Conservation (phyloP, 495 filamentous ascomycete genomes). For the Aspergillus bridgeri region DNA sequence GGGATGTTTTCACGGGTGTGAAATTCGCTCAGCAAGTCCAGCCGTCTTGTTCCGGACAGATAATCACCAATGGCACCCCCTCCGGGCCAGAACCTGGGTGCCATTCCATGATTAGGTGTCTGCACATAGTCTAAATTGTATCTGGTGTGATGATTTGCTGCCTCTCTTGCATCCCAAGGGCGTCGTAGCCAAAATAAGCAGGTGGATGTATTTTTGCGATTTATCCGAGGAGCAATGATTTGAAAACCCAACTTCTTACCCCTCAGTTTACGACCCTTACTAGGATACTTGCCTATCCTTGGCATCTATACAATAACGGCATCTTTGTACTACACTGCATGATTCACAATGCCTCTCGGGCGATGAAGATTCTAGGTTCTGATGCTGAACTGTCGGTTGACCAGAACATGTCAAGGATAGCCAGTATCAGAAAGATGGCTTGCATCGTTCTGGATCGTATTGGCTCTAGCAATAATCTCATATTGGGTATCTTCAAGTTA, state of each 20-base stretch:
- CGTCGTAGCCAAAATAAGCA: not conserved
- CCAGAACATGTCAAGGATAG: not conserved
- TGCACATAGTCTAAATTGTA: not conserved
- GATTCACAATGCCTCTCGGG: not conserved
- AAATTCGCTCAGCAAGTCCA: not conserved
- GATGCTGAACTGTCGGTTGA: not conserved
- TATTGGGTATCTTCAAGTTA: constrained; percentile 9
- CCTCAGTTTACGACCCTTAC: not conserved
- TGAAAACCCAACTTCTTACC: not conserved
- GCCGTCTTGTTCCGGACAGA: not conserved
- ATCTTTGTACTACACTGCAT: not conserved
- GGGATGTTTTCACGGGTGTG: not conserved
- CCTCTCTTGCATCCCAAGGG: not conserved
- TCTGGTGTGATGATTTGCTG: not conserved
- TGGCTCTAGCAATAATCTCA: constrained; percentile 10
- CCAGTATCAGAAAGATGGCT: not conserved
- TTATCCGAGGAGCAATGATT: not conserved
- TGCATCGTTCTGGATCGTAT: not conserved
- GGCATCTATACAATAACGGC: not conserved
- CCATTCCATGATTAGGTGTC: not conserved
- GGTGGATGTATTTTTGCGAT: not conserved
- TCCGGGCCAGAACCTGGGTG: too few relatives aligned
- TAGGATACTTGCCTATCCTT: not conserved
- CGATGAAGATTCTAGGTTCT: not conserved
- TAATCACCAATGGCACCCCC: not conserved